Evolutionary conservation across 768 basidiomycete species (phyloP).

Genomic region (Panus rudis): DNA sequence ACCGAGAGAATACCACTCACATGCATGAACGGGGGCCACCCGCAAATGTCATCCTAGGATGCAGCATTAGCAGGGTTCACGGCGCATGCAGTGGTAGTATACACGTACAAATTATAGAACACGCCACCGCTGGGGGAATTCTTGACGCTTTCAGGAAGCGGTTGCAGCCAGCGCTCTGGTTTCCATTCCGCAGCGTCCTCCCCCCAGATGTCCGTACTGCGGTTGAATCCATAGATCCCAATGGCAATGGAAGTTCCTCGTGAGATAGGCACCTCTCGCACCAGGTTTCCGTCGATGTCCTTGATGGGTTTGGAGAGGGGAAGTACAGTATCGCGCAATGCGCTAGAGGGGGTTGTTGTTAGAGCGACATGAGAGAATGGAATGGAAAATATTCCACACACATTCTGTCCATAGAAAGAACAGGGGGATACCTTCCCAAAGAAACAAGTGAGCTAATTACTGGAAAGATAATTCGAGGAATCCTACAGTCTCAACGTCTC

Average conservation of each 20-base stretch:
- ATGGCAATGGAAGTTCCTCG: slow-evolving; percentile 40
- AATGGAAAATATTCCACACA: background rate
- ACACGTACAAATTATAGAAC: slow-evolving; percentile 13
- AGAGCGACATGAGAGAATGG: background rate
- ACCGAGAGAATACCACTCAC: slow-evolving; percentile 4
- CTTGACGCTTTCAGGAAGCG: slow-evolving; percentile 12
- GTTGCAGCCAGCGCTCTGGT: slow-evolving; percentile 60
- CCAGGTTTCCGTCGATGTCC: slow-evolving; percentile 29
- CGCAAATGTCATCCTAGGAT: slow-evolving; percentile 11
- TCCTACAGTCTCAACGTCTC: slow-evolving; percentile 16
- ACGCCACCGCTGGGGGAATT: slow-evolving; percentile 15
- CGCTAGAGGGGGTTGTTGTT: background rate
- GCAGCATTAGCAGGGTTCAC: background rate
- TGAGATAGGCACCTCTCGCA: slow-evolving; percentile 35
- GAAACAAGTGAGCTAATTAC: background rate
- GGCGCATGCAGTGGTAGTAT: background rate
- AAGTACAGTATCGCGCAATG: slow-evolving; percentile 25
- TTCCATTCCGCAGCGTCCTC: slow-evolving; percentile 48
- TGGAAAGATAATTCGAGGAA: background rate
- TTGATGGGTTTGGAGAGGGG: slow-evolving; percentile 35
- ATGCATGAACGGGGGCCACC: slow-evolving; percentile 11
- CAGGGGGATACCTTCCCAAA: slow-evolving; percentile 38
- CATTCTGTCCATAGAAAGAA: slow-evolving; percentile 19
- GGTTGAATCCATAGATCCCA: slow-evolving; percentile 41
- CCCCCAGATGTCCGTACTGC: slow-evolving; percentile 53